Evolutionary conservation across 768 basidiomycete genomes (phyloP).

Genomic region (Mycena capillaripes): DNA sequence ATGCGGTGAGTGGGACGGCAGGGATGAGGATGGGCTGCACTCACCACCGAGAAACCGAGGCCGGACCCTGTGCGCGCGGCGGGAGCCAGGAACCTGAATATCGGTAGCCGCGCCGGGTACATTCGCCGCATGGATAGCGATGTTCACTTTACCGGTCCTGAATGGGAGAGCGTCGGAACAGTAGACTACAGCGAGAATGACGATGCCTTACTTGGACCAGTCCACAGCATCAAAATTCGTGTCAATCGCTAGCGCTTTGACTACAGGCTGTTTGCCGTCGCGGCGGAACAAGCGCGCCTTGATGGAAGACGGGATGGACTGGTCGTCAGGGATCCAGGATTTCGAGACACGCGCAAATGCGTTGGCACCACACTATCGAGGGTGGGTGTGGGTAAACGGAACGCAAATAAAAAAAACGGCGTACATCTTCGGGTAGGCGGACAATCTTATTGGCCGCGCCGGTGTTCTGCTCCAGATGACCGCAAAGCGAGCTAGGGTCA

Average conservation of each 20-base stretch:
- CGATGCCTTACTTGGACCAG: background rate
- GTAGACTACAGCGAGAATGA: too few species aligned
- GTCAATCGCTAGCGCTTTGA: conserved; percentile 25
- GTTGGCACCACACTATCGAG: conserved; percentile 21
- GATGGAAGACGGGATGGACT: conserved; percentile 18
- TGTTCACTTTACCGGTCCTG: background rate
- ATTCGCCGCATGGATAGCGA: background rate
- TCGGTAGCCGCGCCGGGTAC: background rate
- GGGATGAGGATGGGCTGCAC: too few species aligned
- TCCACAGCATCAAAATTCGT: conserved; percentile 28
- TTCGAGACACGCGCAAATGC: conserved; percentile 30
- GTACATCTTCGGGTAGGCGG: conserved; percentile 49
- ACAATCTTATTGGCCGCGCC: conserved; percentile 51
- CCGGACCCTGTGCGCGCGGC: background rate
- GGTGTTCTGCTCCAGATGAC: conserved; percentile 45
- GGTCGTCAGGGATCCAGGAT: conserved; percentile 27
- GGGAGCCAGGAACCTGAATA: background rate
- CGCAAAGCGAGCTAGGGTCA: conserved; percentile 40
- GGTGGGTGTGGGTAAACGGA: background rate
- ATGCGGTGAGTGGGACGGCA: too few species aligned
- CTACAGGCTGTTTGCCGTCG: conserved; percentile 1
- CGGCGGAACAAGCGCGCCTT: conserved; percentile 18
- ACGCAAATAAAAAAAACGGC: background rate
- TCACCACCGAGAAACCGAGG: too few species aligned
- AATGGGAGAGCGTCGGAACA: too few species aligned